Evolutionary conservation across 768 basidiomycete species (phyloP).

Genomic region (Collybiopsis luxurians): DNA sequence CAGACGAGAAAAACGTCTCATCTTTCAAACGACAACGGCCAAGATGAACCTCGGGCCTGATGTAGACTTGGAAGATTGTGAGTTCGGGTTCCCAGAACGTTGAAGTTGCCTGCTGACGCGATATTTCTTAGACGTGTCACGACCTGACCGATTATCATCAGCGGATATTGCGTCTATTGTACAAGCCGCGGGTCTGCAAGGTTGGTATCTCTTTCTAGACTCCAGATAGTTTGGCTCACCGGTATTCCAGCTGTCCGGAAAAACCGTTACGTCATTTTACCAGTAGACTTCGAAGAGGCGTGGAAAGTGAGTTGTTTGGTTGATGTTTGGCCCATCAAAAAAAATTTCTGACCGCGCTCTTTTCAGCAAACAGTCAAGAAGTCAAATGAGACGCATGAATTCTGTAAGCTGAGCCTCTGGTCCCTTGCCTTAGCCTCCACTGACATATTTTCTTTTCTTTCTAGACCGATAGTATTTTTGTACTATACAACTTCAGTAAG

Average conservation of each 20-base stretch:
- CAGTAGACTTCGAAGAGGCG: slow-evolving; percentile 97
- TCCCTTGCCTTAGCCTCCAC: not conserved
- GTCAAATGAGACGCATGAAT: slow-evolving; percentile 94
- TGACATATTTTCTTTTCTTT: slow-evolving; percentile 14
- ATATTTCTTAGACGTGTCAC: slow-evolving; percentile 74
- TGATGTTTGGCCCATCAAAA: slow-evolving; percentile 38
- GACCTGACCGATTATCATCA: slow-evolving; percentile 93
- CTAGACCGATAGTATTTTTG: slow-evolving; percentile 30
- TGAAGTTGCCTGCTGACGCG: not conserved
- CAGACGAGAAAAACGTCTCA: slow-evolving; percentile 90
- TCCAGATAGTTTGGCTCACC: not conserved
- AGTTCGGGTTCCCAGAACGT: slow-evolving; percentile 25
- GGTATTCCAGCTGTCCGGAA: slow-evolving; percentile 79
- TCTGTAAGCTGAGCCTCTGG: slow-evolving; percentile 62
- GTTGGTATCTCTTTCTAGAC: slow-evolving; percentile 31
- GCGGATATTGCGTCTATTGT: slow-evolving; percentile 96
- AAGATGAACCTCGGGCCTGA: slow-evolving; percentile 99
- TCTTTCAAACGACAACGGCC: slow-evolving; percentile 95
- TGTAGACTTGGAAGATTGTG: slow-evolving; percentile 98
- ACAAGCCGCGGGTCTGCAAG: slow-evolving; percentile 97
- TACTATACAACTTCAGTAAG: not conserved
- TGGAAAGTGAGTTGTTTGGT: slow-evolving; percentile 91
- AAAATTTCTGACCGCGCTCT: slow-evolving; percentile 29
- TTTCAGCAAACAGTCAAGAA: slow-evolving; percentile 94
- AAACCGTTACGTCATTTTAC: slow-evolving; percentile 96